A percentile compares a stretch with the other conserved stretches of the same genome.
These are phyloP conservation scores for Phlyctochytrium planicorne DNA, from an alignment of 192 early-diverging fungal species.

Conservation along the genomic window DNA sequence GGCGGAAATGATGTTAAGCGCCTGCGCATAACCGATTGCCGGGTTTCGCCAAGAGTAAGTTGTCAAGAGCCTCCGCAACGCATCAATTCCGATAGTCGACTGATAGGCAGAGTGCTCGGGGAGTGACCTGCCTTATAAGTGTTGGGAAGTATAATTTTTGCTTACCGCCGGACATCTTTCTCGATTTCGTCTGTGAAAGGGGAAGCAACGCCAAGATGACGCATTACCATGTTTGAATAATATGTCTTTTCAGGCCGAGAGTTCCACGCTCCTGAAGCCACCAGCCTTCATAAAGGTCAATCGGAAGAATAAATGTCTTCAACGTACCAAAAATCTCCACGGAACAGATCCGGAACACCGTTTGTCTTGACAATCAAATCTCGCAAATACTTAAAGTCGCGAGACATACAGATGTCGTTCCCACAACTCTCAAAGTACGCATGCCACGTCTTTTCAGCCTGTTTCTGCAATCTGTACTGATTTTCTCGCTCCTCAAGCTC, in stretches of 20 bases:
- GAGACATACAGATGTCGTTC: constrained; percentile 51
- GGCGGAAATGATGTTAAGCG: constrained; percentile 59
- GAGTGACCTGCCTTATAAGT: constrained; percentile 36
- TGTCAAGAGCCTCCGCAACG: constrained; percentile 53
- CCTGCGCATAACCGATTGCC: constrained; percentile 63
- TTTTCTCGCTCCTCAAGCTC: constrained; percentile 24
- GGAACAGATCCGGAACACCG: constrained; percentile 44
- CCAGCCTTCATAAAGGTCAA: constrained; percentile 46
- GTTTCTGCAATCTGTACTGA: constrained; percentile 7
- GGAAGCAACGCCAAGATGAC: constrained; percentile 31
- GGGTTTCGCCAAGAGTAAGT: constrained; percentile 63
- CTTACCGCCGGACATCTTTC: constrained; percentile 57
- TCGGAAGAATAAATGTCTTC: neutral
- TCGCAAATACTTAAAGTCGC: constrained; percentile 43
- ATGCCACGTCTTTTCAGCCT: constrained; percentile 29
- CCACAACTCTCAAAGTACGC: constrained; percentile 52
- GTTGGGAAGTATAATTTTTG: constrained; percentile 18
- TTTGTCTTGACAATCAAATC: constrained; percentile 45
- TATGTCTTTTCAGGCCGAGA: constrained; percentile 45
- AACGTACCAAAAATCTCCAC: constrained; percentile 54
- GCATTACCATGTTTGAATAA: constrained; percentile 40
- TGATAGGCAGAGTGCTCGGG: constrained; percentile 63
- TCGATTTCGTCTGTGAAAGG: constrained; percentile 63
- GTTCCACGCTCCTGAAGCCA: constrained; percentile 54
- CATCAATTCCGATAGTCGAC: constrained; percentile 48